Base-by-base conservation (phyloP, 2,329 filamentous ascomycete genomes). In the Setomelanomma holmii region DNA sequence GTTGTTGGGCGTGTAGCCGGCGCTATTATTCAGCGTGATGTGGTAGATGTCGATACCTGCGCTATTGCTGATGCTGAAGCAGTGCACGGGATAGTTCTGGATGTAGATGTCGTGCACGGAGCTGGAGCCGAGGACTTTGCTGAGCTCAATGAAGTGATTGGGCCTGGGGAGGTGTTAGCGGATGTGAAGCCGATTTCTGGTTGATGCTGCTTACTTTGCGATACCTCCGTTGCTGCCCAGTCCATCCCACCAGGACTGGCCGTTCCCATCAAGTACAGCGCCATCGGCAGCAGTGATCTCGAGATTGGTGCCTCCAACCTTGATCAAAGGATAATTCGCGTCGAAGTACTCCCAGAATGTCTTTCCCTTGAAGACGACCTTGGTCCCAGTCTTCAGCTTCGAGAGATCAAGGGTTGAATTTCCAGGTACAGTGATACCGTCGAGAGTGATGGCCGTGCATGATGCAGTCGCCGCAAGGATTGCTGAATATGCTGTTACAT, bases 11-110 rank as follows among this genome's bases (percentile, higher is more conserved):
- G 66, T 56, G 54, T 82, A 78, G 21, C 84, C 84, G n/a, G 74
- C 82, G 10, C 77, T 77, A 71, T 86, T 83, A 66, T 86, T 79
- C 51, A 86, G 79, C 8, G 75, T 80, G 51, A 86, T 76, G 36
- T 75, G 67, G 7, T 73, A 72, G 19, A 87, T 53, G 3, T 72
- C 73, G 2, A 84, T 68, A 23, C 73, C 75, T 3, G 30, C 40
- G 16, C 72, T 72, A 10, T 70, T 66, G 57, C 80, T 76, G 46
- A 78, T 72, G 48, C 64, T 77, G 67, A 84, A 79, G 40, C 72
- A 75, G 58, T 84, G 82, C 1, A 83, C 79, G 1, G 82, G 82
- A 6, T 79, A 77, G 68, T 84, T 83, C 60, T 78, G 70, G 56
- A 84, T 77, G 53, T 79, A 79, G 16, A 84, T 62, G 35, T 76